Evolutionary conservation across 2,329 filamentous ascomycete species (phyloP).

Genomic region (Fusarium brachygibbosum): DNA sequence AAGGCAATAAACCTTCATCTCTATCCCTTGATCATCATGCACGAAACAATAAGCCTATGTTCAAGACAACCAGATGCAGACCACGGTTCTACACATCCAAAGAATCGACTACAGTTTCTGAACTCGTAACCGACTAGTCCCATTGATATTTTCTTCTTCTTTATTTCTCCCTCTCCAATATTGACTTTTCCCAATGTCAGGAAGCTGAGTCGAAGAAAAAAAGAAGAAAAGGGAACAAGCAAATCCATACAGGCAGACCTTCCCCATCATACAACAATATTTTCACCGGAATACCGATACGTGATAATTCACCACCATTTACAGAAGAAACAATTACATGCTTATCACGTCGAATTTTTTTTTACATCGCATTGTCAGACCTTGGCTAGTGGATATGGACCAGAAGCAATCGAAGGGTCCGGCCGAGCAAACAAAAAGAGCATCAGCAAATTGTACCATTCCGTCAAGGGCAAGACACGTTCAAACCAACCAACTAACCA

Average conservation of each 20-base stretch:
- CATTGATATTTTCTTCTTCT: not conserved
- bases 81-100: conserved; percentile 26
- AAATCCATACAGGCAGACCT: conserved; percentile 12
- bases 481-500: no score
- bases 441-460: not conserved
- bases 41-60: conserved; percentile 24
- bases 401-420: conserved; percentile 18
- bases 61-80: conserved; percentile 36
- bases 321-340: not conserved
- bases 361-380: conserved; percentile 3
- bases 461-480: conserved; percentile 1
- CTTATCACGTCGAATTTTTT: conserved; percentile 10
- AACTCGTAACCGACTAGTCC: not conserved
- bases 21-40: conserved; percentile 35
- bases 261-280: conserved; percentile 2
- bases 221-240: conserved; percentile 12
- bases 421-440: conserved; percentile 13
- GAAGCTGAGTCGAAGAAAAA: conserved; percentile 16
- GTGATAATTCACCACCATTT: conserved; percentile 3
- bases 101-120: conserved; percentile 1
- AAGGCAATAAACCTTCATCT: conserved; percentile 42
- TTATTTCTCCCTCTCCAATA: not conserved
- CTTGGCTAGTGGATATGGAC: conserved; percentile 5
- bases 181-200: not conserved
- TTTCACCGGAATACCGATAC: conserved; percentile 12